Percentiles rank a stretch among this genome's conserved stretches.
phyloP scores from a whole-genome alignment of 257 asterid species.

The Fraxinus pennsylvanica region DNA sequence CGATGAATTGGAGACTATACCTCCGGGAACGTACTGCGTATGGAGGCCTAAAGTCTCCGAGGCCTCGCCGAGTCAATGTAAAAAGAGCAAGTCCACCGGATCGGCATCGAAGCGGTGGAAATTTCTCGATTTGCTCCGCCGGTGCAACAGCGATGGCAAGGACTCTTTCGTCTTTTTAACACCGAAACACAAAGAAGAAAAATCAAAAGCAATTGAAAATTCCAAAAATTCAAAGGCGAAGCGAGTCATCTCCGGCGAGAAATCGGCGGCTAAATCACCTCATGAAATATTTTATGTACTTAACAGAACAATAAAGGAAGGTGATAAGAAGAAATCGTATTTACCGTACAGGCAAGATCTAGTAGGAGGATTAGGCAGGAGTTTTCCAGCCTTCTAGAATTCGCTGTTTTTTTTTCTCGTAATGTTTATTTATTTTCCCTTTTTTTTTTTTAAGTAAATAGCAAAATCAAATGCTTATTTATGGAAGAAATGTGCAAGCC shows the following conservation, averaged over 20 bases:
- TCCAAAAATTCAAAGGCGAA: background rate
- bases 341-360: conserved; percentile 72
- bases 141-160: conserved; percentile 16
- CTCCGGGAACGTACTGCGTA: background rate
- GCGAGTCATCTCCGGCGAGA: background rate
- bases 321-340: conserved; percentile 48
- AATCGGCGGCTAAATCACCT: background rate
- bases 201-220: conserved; percentile 2
- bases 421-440: too few species aligned
- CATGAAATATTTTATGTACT: conserved; percentile 46
- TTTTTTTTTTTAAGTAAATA: too few species aligned
- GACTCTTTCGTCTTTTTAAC: background rate
- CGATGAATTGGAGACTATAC: background rate
- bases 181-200: conserved; percentile 18
- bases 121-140: conserved; percentile 16
- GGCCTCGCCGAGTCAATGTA: background rate
- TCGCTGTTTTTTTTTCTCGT: too few species aligned
- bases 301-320: conserved; percentile 49
- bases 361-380: conserved; percentile 55
- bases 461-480: too few species aligned
- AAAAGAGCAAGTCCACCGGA: conserved; percentile 5
- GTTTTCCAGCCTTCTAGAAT: conserved; percentile 22
- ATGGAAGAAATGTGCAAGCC: too few species aligned
- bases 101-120: conserved; percentile 19
- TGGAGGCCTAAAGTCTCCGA: background rate